phyloP scores from a whole-genome alignment of 306 rosid species.

The Vachellia pachyceras region DNA sequence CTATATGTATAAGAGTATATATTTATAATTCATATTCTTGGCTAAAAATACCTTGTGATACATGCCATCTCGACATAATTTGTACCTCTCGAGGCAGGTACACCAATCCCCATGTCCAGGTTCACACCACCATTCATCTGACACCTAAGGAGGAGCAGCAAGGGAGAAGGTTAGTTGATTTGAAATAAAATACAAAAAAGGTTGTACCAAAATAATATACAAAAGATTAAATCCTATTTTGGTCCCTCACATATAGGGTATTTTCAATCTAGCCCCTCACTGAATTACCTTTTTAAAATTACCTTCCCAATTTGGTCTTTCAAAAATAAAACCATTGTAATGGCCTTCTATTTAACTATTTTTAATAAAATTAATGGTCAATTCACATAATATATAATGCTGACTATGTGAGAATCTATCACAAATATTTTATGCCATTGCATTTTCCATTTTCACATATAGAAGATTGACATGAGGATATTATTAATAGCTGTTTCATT shows the following conservation, averaged over 20 bases:
- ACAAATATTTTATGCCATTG: background rate
- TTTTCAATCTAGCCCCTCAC: background rate
- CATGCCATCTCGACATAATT: slow-evolving; percentile 89
- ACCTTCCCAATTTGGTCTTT: background rate
- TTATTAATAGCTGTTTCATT: background rate
- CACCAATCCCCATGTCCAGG: slow-evolving; percentile 99
- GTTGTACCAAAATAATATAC: background rate
- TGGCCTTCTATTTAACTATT: background rate
- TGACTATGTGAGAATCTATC: background rate
- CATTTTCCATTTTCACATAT: background rate
- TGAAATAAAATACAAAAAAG: slow-evolving; percentile 12
- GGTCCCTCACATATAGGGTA: background rate
- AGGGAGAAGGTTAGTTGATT: slow-evolving; percentile 11
- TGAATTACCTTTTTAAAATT: background rate
- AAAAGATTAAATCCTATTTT: background rate
- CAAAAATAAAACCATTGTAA: background rate
- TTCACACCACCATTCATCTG: slow-evolving; percentile 97
- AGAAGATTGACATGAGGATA: background rate
- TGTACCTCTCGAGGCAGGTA: slow-evolving; percentile 88
- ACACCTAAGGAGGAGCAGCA: slow-evolving; percentile 58
- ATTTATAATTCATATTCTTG: slow-evolving; percentile 19
- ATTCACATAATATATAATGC: background rate
- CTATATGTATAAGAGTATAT: too few species aligned
- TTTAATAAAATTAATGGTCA: background rate
- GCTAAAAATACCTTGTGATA: slow-evolving; percentile 85